Conservation (phyloP, 2,329 filamentous ascomycete species). For the Aureobasidium pullulans region DNA sequence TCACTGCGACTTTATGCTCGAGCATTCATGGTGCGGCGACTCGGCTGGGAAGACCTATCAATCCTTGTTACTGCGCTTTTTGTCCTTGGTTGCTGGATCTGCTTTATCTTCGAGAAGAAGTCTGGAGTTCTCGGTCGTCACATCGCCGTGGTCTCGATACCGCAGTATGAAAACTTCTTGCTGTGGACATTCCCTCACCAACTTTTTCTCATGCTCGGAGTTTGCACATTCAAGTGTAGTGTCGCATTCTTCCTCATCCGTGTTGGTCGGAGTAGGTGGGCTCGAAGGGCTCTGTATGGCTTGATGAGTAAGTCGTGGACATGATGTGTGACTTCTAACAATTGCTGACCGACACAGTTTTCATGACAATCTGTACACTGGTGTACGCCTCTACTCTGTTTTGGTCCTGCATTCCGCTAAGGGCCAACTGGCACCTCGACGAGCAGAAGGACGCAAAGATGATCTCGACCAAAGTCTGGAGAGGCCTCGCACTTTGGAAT, state of each 20-base stretch:
- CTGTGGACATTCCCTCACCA: background rate
- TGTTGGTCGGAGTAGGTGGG: background rate
- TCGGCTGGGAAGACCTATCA: background rate
- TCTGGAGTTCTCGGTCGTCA: constrained; percentile 1
- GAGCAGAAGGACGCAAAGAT: background rate
- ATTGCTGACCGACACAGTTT: background rate
- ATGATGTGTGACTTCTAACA: background rate
- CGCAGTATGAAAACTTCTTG: background rate
- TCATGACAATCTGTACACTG: background rate
- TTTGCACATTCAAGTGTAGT: background rate
- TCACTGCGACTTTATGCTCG: background rate
- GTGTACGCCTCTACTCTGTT: background rate
- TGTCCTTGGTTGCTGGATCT: background rate
- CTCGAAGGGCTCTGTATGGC: background rate
- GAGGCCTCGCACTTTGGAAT: background rate
- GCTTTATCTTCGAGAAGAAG: background rate
- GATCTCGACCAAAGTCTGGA: background rate
- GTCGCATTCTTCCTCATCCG: background rate
- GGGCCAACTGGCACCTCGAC: constrained; percentile 3
- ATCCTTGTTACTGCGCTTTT: background rate
- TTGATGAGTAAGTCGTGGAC: background rate
- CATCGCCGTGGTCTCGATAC: background rate
- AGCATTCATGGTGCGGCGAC: background rate
- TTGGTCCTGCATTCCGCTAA: background rate
- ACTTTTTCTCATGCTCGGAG: background rate